phyloP scores from a whole-genome alignment of 176 grass and related monocot species.

The Lolium perenne region DNA sequence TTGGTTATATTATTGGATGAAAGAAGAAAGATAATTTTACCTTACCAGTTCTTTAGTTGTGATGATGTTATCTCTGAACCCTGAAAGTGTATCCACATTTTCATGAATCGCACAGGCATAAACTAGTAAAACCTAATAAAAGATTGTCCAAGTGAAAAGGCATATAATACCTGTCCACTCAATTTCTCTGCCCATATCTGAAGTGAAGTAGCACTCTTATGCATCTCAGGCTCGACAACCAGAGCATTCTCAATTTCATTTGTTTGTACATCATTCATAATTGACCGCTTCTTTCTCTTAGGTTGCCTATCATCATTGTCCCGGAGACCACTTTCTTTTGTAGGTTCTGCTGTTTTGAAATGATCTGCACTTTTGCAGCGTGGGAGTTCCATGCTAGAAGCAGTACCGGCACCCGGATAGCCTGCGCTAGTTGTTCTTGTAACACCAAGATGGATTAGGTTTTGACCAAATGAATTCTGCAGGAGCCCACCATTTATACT shows the following conservation, averaged over 20 bases:
- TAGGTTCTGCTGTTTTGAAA: slow-evolving; percentile 51
- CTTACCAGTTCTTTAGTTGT: slow-evolving; percentile 98
- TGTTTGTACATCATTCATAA: slow-evolving; percentile 88
- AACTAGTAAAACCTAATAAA: background rate
- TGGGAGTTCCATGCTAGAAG: slow-evolving; percentile 31
- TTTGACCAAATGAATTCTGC: slow-evolving; percentile 60
- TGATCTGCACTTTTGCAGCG: slow-evolving; percentile 48
- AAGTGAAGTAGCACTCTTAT: slow-evolving; percentile 67
- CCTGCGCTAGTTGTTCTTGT: slow-evolving; percentile 38
- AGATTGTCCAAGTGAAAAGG: slow-evolving; percentile 38
- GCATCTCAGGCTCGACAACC: slow-evolving; percentile 93
- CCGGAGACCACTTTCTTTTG: slow-evolving; percentile 63
- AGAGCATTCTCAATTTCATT: slow-evolving; percentile 82
- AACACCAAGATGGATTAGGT: slow-evolving; percentile 59
- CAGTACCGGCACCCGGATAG: slow-evolving; percentile 7
- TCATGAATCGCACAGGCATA: slow-evolving; percentile 28
- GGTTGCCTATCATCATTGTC: slow-evolving; percentile 83
- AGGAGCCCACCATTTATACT: slow-evolving; percentile 45
- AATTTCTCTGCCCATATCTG: slow-evolving; percentile 90
- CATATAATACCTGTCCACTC: slow-evolving; percentile 56
- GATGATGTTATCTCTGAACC: slow-evolving; percentile 91
- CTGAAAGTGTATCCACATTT: slow-evolving; percentile 58
- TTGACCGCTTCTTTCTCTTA: slow-evolving; percentile 89
- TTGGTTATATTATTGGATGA: background rate
- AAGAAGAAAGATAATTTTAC: slow-evolving; percentile 26